Evolutionary conservation across 345 rosid genomes (phyloP).

Genomic region (Bretschneidera sinensis): DNA sequence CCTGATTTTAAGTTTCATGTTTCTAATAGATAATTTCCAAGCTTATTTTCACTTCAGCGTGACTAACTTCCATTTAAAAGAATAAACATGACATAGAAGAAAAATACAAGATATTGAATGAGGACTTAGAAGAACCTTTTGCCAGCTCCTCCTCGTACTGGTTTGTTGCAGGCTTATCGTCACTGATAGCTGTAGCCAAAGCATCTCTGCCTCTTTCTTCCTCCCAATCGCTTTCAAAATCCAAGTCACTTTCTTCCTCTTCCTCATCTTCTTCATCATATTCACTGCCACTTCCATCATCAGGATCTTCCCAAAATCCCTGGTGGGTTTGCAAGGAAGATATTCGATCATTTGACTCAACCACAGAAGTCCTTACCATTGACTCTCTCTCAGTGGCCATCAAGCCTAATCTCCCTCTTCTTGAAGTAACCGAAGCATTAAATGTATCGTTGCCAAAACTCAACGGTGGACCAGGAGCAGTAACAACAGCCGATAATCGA

Average conservation of each 20-base stretch:
- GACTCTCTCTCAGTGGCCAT: neutral
- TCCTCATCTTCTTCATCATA: slow-evolving; percentile 33
- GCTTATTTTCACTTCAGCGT: too few relatives aligned
- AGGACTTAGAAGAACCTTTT: slow-evolving; percentile 37
- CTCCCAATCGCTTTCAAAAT: slow-evolving; percentile 43
- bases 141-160: slow-evolving; percentile 37
- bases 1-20: too few relatives aligned
- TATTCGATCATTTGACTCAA: slow-evolving; percentile 29
- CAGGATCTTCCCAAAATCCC: slow-evolving; percentile 61
- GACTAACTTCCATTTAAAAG: slow-evolving; percentile 2
- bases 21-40: too few relatives aligned
- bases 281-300: slow-evolving; percentile 55
- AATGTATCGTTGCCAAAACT: neutral
- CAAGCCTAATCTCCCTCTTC: slow-evolving; percentile 8
- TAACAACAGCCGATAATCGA: neutral
- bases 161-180: slow-evolving; percentile 18
- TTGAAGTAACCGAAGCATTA: neutral
- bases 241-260: slow-evolving; percentile 30
- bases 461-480: neutral
- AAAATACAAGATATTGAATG: too few relatives aligned
- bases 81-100: neutral
- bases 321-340: slow-evolving; percentile 22
- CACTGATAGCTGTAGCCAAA: slow-evolving; percentile 1
- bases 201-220: slow-evolving; percentile 10
- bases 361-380: slow-evolving; percentile 7